Conservation (phyloP, 176 grass and related monocot species). For the Stipa capillata region DNA sequence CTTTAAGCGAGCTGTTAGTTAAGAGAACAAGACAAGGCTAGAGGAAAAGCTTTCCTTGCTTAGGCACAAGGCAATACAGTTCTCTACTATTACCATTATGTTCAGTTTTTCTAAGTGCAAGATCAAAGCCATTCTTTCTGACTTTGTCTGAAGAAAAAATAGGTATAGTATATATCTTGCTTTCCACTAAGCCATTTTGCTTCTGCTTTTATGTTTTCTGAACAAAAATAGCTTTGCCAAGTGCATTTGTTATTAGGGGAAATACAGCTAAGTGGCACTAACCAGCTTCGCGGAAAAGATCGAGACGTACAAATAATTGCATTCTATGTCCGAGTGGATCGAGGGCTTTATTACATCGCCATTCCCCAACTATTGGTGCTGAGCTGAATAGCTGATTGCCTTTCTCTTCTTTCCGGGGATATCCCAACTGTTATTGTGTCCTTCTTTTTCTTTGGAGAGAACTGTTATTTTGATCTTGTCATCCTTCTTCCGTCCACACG, state of each 20-base stretch:
- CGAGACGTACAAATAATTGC: background rate
- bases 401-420: background rate
- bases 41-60: background rate
- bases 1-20: background rate
- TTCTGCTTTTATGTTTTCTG: background rate
- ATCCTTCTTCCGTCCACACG: background rate
- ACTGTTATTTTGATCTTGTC: background rate
- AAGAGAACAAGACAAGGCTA: background rate
- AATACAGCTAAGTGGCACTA: conserved; percentile 29
- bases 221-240: background rate
- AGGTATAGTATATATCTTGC: background rate
- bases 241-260: background rate
- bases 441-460: too few relatives aligned
- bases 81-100: background rate
- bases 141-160: background rate
- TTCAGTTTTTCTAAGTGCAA: background rate
- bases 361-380: background rate
- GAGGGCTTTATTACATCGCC: background rate
- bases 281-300: background rate
- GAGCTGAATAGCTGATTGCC: background rate
- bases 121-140: background rate
- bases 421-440: background rate
- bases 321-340: background rate
- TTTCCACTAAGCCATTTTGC: background rate
- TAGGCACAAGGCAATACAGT: background rate